phyloP scores from a whole-genome alignment of 352 stramenopile species.

The Globisporangium lucens region DNA sequence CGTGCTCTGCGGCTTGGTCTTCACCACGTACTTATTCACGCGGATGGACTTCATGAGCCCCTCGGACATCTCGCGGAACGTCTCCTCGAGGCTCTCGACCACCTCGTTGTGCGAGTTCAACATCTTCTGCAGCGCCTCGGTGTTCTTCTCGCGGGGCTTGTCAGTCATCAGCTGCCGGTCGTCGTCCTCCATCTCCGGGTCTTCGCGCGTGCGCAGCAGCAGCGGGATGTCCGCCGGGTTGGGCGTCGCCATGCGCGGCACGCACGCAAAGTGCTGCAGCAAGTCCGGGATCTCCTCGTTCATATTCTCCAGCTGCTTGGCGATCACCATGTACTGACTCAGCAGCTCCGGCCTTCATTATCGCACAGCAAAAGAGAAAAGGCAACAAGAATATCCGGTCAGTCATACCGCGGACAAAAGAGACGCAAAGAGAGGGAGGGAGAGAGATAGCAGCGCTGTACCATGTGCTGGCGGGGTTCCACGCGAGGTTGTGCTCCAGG shows the following conservation, averaged over 20 bases:
- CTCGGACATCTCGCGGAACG: constrained; percentile 83
- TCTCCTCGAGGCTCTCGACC: constrained; percentile 78
- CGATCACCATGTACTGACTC: constrained; percentile 85
- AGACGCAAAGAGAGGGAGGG: not conserved
- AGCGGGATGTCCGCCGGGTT: constrained; percentile 77
- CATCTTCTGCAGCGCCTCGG: constrained; percentile 64
- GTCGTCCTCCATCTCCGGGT: constrained; percentile 83
- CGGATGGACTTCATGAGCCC: constrained; percentile 78
- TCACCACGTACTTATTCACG: constrained; percentile 84
- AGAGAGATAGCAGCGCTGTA: constrained; percentile 18
- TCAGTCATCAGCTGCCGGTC: constrained; percentile 72
- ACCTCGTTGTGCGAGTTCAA: constrained; percentile 65
- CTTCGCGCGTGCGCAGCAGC: constrained; percentile 74
- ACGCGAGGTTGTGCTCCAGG: constrained; percentile 76
- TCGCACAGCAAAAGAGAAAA: not conserved
- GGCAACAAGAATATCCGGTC: not conserved
- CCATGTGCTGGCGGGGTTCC: constrained; percentile 80
- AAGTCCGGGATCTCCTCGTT: constrained; percentile 85
- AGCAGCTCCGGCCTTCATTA: constrained; percentile 65
- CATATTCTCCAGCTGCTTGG: constrained; percentile 88
- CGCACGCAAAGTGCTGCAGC: constrained; percentile 82
- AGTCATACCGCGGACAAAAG: not conserved
- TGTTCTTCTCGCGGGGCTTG: constrained; percentile 62
- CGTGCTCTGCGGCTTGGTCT: constrained; percentile 72
- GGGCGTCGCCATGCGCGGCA: constrained; percentile 78